phyloP scores from a whole-genome alignment of 768 basidiomycete genomes.

The Lactifluus piperatus region DNA sequence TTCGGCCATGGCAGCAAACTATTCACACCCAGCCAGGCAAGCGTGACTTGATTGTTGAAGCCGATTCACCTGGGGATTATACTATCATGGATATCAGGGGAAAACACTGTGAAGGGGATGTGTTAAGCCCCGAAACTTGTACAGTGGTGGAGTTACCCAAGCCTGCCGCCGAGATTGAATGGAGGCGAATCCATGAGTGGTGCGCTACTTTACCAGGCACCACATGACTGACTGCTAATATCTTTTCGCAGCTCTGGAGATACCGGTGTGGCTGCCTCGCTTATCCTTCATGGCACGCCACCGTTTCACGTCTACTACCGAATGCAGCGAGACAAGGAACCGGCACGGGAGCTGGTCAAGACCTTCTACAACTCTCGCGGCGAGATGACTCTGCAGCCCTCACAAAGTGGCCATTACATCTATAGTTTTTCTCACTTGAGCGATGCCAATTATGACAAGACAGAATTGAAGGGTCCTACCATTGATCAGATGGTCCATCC shows the following conservation, averaged over 20 bases:
- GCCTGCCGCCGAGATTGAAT: slow-evolving; percentile 80
- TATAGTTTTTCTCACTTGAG: slow-evolving; percentile 75
- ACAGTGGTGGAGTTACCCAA: slow-evolving; percentile 64
- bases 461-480: slow-evolving; percentile 63
- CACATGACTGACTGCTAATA: neutral
- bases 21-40: slow-evolving; percentile 41
- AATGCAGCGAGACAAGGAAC: slow-evolving; percentile 60
- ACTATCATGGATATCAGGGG: slow-evolving; percentile 62
- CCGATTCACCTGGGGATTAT: slow-evolving; percentile 68
- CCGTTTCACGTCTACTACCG: slow-evolving; percentile 83
- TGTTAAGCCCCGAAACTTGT: slow-evolving; percentile 77
- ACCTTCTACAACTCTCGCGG: slow-evolving; percentile 64
- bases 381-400: slow-evolving; percentile 77
- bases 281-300: slow-evolving; percentile 80
- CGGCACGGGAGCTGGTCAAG: slow-evolving; percentile 48
- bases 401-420: slow-evolving; percentile 80
- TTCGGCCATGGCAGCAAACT: slow-evolving; percentile 56
- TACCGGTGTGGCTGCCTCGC: slow-evolving; percentile 80
- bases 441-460: slow-evolving; percentile 75
- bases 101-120: slow-evolving; percentile 74
- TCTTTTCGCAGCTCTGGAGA: slow-evolving; percentile 61
- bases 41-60: slow-evolving; percentile 40
- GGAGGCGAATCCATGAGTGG: slow-evolving; percentile 90
- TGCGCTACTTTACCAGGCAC: slow-evolving; percentile 26
- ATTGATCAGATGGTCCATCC: slow-evolving; percentile 90